A percentile compares a stretch with the other conserved stretches of the same genome.
Evolutionary conservation across 1,284 basidiomycete genomes (phyloP).

Genomic region (Heterobasidion parviporum): DNA sequence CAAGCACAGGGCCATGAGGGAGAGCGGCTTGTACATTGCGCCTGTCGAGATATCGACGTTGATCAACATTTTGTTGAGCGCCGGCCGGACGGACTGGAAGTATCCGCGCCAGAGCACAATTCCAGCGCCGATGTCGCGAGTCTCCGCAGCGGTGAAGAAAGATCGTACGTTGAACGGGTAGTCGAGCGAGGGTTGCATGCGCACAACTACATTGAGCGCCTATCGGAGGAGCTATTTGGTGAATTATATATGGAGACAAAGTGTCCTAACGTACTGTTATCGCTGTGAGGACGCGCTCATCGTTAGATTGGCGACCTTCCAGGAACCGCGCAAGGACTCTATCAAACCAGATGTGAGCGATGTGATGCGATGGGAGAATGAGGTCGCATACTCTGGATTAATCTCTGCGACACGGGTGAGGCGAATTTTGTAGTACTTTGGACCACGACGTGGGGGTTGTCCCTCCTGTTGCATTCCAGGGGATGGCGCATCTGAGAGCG

Average conservation of each 20-base stretch:
- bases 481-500: constrained; percentile 22
- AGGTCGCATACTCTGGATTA: constrained; percentile 58
- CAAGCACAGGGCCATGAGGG: constrained; percentile 44
- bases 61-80: constrained; percentile 56
- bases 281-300: constrained; percentile 62
- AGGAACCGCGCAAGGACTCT: constrained; percentile 64
- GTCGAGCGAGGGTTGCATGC: constrained; percentile 40
- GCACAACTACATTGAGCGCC: constrained; percentile 56
- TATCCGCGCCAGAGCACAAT: constrained; percentile 68
- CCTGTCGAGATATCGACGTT: constrained; percentile 76
- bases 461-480: not conserved
- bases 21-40: constrained; percentile 58
- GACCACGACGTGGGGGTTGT: constrained; percentile 12
- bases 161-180: constrained; percentile 71
- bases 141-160: constrained; percentile 64
- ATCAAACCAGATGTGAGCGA: constrained; percentile 1
- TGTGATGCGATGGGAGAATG: not conserved
- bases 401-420: constrained; percentile 65
- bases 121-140: constrained; percentile 56
- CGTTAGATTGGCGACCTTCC: constrained; percentile 56
- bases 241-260: constrained; percentile 1
- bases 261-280: constrained; percentile 43
- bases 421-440: constrained; percentile 53
- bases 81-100: constrained; percentile 70
- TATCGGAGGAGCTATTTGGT: constrained; percentile 17